phyloP scores from a whole-genome alignment of 495 filamentous ascomycete species.

The Hamigera avellanea region DNA sequence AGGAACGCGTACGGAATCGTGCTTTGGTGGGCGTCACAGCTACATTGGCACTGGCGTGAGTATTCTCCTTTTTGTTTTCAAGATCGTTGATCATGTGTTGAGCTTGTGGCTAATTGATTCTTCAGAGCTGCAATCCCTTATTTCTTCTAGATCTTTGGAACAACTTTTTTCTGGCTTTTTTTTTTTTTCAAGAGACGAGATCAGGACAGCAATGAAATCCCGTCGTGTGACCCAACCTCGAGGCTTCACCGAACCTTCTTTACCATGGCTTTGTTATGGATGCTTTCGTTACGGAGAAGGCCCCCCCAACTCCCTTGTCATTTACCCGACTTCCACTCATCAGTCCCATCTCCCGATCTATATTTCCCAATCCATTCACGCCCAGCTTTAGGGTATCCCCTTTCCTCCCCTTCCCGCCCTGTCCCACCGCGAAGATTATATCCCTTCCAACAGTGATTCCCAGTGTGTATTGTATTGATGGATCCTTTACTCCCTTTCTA shows the following conservation, averaged over 20 bases:
- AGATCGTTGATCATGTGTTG: too few species aligned
- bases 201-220: too few species aligned
- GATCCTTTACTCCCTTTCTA: conserved; percentile 1
- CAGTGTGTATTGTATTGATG: not conserved
- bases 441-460: not conserved
- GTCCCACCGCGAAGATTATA: not conserved
- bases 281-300: too few species aligned
- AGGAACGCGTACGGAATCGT: conserved; percentile 70
- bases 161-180: not conserved
- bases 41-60: conserved; percentile 81
- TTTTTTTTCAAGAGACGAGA: not conserved
- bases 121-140: conserved; percentile 35
- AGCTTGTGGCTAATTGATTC: conserved; percentile 11
- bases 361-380: too few species aligned
- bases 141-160: conserved; percentile 23
- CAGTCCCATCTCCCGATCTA: too few species aligned
- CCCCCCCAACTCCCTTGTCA: too few species aligned
- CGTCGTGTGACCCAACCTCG: not conserved
- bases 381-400: not conserved
- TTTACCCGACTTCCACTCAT: too few species aligned
- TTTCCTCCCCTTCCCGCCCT: not conserved
- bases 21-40: conserved; percentile 76
- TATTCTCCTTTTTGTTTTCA: conserved; percentile 10
- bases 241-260: not conserved
- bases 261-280: too few species aligned